These are phyloP conservation scores for Metschnikowia sp. DNA, from an alignment of 805 yeast genomes.

Conservation along the genomic window DNA sequence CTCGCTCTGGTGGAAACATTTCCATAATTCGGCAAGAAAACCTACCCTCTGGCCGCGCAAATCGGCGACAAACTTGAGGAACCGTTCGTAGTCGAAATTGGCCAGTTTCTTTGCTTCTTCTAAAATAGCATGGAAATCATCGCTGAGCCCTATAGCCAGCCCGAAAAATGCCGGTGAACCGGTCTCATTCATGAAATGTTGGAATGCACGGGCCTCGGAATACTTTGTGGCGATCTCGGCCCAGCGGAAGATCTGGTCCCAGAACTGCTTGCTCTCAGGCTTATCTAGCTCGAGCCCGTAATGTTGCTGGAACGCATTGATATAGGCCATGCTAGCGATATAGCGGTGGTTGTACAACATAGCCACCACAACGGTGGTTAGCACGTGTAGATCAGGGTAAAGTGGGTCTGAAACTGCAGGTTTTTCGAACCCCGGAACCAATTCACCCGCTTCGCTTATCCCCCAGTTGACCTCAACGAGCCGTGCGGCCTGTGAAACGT, in stretches of 20 bases:
- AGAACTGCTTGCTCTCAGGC: conserved; percentile 23
- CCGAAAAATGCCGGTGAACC: conserved; percentile 10
- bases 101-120: conserved; percentile 29
- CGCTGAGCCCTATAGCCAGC: conserved; percentile 2
- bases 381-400: conserved; percentile 23
- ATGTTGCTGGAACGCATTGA: conserved; percentile 33
- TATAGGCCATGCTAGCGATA: conserved; percentile 31
- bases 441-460: conserved; percentile 23
- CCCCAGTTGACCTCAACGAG: conserved; percentile 34
- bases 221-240: conserved; percentile 32
- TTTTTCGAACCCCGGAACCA: conserved; percentile 6
- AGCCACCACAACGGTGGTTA: conserved; percentile 31
- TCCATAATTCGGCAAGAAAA: conserved; percentile 33
- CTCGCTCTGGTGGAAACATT: conserved; percentile 25
- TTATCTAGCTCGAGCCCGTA: conserved; percentile 23
- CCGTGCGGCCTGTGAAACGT: conserved; percentile 20
- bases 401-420: conserved; percentile 14
- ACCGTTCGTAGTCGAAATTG: conserved; percentile 39
- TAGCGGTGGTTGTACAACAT: conserved; percentile 31
- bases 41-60: conserved; percentile 25
- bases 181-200: conserved; percentile 24
- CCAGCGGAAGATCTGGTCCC: conserved; percentile 39
- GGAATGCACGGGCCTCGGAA: conserved; percentile 26
- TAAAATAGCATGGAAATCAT: conserved; percentile 13
- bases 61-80: conserved; percentile 24